phyloP scores from a whole-genome alignment of 148 eudicot genomes.

The Oxyria digyna region DNA sequence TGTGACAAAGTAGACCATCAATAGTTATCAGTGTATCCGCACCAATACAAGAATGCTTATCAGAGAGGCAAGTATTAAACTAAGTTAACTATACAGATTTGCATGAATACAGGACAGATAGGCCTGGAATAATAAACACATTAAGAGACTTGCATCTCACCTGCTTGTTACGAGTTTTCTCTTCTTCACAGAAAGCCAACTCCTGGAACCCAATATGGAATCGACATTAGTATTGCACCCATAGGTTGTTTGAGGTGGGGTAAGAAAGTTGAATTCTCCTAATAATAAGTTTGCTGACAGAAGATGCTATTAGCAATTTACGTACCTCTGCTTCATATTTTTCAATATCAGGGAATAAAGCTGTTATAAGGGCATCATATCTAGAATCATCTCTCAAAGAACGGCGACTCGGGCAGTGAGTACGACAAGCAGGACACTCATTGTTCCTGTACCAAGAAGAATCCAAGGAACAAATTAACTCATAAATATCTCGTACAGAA shows the following conservation, averaged over 20 bases:
- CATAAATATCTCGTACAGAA: not conserved
- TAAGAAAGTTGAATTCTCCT: not conserved
- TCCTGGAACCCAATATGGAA: slow-evolving; percentile 29
- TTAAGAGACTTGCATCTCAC: slow-evolving; percentile 17
- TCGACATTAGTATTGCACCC: not conserved
- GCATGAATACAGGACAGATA: not conserved
- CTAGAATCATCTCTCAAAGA: slow-evolving; percentile 80
- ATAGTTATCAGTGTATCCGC: not conserved
- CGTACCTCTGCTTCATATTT: slow-evolving; percentile 67
- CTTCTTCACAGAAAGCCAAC: slow-evolving; percentile 73
- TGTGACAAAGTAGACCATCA: not conserved
- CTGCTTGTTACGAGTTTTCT: slow-evolving; percentile 59
- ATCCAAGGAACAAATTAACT: not conserved
- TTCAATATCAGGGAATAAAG: slow-evolving; percentile 65
- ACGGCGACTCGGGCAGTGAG: slow-evolving; percentile 84
- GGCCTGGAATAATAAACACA: not conserved
- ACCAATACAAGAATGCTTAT: not conserved
- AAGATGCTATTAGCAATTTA: not conserved
- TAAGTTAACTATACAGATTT: not conserved
- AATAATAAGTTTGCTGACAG: not conserved
- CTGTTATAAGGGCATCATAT: slow-evolving; percentile 55
- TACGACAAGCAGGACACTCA: slow-evolving; percentile 86
- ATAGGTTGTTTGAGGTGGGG: not conserved
- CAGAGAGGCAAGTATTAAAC: not conserved
- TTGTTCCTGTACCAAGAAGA: slow-evolving; percentile 39